Evolutionary conservation across 1,284 basidiomycete genomes (phyloP).

Genomic region (Butyriboletus appendiculatus): DNA sequence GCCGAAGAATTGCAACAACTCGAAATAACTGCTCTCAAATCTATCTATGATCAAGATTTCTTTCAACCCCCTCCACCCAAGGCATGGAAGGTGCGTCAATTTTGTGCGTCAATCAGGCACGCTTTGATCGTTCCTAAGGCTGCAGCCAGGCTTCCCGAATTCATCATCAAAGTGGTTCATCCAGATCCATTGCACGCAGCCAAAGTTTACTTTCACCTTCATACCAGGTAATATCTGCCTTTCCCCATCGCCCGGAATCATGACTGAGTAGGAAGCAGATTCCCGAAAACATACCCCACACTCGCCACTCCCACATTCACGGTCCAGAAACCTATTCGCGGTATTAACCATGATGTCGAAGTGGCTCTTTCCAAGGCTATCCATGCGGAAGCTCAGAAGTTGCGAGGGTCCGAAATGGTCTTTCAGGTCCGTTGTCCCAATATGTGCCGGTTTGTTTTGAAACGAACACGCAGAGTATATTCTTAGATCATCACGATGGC

Average conservation of each 20-base stretch:
- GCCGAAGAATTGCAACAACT: conserved; percentile 69
- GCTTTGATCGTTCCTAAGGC: conserved; percentile 43
- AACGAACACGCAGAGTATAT: not conserved
- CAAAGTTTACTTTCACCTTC: conserved; percentile 63
- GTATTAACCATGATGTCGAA: conserved; percentile 55
- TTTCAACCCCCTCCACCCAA: conserved; percentile 70
- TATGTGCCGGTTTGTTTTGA: conserved; percentile 1
- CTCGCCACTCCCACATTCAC: conserved; percentile 67
- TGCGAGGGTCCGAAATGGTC: conserved; percentile 69
- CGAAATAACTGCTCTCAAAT: conserved; percentile 75
- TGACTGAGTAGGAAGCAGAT: conserved; percentile 40
- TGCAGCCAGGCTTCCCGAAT: conserved; percentile 68
- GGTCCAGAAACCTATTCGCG: conserved; percentile 62
- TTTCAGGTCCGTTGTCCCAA: conserved; percentile 53
- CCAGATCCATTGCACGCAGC: conserved; percentile 53
- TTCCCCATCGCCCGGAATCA: not conserved
- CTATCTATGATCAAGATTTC: conserved; percentile 77
- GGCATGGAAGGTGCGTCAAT: conserved; percentile 70
- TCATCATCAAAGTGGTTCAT: conserved; percentile 68
- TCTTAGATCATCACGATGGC: conserved; percentile 61
- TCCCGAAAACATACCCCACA: conserved; percentile 76
- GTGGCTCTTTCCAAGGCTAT: conserved; percentile 56
- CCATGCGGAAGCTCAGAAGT: conserved; percentile 59
- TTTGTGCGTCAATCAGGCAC: conserved; percentile 8
- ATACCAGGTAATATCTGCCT: conserved; percentile 56